Conservation (phyloP, 2,329 filamentous ascomycete genomes). For the Ophioceras dolichostomum region DNA sequence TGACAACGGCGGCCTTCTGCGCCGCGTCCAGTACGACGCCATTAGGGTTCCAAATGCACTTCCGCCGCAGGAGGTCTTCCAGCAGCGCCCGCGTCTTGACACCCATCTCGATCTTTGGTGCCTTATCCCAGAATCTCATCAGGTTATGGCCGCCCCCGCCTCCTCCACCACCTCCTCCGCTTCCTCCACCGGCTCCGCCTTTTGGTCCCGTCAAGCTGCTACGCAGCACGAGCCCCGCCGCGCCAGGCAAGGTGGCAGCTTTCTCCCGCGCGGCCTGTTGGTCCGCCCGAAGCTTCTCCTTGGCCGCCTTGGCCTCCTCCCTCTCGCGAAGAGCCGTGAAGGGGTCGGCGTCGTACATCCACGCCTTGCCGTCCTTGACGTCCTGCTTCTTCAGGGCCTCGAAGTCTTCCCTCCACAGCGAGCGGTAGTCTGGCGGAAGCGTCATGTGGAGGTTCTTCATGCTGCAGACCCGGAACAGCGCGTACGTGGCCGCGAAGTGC, state of each 20-base stretch:
- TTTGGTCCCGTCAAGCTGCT: slow-evolving; percentile 19
- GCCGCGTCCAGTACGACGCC: slow-evolving; percentile 48
- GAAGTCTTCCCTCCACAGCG: slow-evolving; percentile 80
- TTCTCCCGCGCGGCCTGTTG: slow-evolving; percentile 55
- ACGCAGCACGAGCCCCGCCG: slow-evolving; percentile 40
- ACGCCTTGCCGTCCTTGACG: slow-evolving; percentile 62
- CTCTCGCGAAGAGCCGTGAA: slow-evolving; percentile 72
- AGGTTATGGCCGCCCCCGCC: slow-evolving; percentile 24
- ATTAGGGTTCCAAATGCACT: slow-evolving; percentile 81
- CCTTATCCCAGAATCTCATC: slow-evolving; percentile 69
- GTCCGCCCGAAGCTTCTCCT: slow-evolving; percentile 71
- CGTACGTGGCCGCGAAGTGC: slow-evolving; percentile 88
- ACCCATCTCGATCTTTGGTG: slow-evolving; percentile 89
- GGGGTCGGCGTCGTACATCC: slow-evolving; percentile 94
- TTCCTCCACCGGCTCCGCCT: slow-evolving; percentile 11
- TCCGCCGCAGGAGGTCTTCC: slow-evolving; percentile 65
- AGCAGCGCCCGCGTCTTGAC: slow-evolving; percentile 65
- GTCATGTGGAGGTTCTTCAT: slow-evolving; percentile 96
- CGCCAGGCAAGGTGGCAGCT: slow-evolving; percentile 49
- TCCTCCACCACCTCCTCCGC: slow-evolving; percentile 8
- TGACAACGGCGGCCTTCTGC: slow-evolving; percentile 49
- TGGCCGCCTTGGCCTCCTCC: slow-evolving; percentile 61
- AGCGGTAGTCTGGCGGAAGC: slow-evolving; percentile 78
- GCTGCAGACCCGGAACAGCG: slow-evolving; percentile 80
- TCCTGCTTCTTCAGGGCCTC: slow-evolving; percentile 71